Base-by-base conservation (phyloP, 768 basidiomycete genomes). In the Tricholoma matsutake region DNA sequence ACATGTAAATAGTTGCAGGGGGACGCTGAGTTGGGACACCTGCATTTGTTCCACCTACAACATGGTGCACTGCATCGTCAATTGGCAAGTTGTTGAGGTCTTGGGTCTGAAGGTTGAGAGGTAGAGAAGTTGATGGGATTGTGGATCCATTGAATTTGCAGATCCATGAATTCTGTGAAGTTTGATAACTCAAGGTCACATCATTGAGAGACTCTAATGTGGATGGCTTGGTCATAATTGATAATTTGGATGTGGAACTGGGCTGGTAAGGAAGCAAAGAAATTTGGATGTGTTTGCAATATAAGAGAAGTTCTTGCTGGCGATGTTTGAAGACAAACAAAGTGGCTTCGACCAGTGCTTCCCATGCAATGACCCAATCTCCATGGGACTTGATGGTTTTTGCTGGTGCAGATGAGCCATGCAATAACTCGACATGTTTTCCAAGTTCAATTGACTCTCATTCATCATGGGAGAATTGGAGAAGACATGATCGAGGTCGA, bases 301-400 rank as follows among this genome's bases (percentile, higher is more conserved):
- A 35, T 4, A 35, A 35, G 4, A 5, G 4, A 13, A 75, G 60
- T 57, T 76, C 70, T 0, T 31, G 3, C 0, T 5, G 16, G n/a
- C 67, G 52, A 35, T 72, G 67, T 2, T 69, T 68, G 62, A 71
- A 72, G 34, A 62, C 62, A 54, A 63, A 75, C 1, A 58, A 1
- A 11, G 67, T 68, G 22, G 22, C 22, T 1, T 25, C 3, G 22
- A 25, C 22, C 22, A 25, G 1, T 25, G 22, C 2, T 25, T 25
- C 22, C 22, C 22, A 25, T 25, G 22, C 22, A 25, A 25, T 25
- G 22, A 25, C 3, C 22, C 22, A 74, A 11, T 75, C 65, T 13
- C 34, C 34, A 35, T 35, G 34, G 2, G 4, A 35, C 34, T 35
- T 35, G 4, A 35, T 4, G 4, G 0, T 58, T 29, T 62, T 53